Base-by-base conservation (phyloP, 441 rosid genomes). In the Geranium incanum region DNA sequence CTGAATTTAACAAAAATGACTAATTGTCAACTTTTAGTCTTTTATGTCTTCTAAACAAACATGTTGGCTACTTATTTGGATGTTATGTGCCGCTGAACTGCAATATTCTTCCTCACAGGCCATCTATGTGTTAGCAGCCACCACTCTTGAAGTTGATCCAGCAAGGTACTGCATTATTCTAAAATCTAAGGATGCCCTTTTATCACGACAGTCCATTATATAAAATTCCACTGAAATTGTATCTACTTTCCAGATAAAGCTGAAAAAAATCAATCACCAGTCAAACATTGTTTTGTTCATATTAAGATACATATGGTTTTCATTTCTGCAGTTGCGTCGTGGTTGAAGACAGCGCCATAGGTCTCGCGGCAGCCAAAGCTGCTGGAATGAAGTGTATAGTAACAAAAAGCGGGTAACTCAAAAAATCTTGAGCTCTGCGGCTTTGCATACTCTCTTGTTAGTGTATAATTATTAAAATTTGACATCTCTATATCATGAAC, bases 311-410 rank as follows among this genome's bases (percentile, higher is more conserved):
- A 76, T 52, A 39, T 3, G 16, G 62, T 28, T 62, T 59, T 67
- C 45, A 59, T 71, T 67, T 73, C 59, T 75, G 77, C 88, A 92
- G 99, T 48, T 95, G 97, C 78, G 96, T 90, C 62, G 97, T 94
- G 81, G 83, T 94, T 64, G 99, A 94, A 84, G 97, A 95, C 78
- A 95, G 95, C 12, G 89, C 86, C 38, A 95, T 90, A n/a, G 97
- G 97, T 59, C 93, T 95, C 66, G 89, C 97, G 67, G 97, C 99
- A 23, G 97, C 97, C 71, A 92, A 92, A 86, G 88, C 97, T 69
- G 97, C 99, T 4, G 97, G 93, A 80, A 92, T 92, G 99, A 95
- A 84, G 75, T 90, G 99, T 77, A 86, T 90, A 41, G 89, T 92
- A 73, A 92, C 97, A 72, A 95, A 90, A 84, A 95, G 99, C 80